Evolutionary conservation across 257 asterid genomes (phyloP).

Genomic region (Nicotiana tabacum): DNA sequence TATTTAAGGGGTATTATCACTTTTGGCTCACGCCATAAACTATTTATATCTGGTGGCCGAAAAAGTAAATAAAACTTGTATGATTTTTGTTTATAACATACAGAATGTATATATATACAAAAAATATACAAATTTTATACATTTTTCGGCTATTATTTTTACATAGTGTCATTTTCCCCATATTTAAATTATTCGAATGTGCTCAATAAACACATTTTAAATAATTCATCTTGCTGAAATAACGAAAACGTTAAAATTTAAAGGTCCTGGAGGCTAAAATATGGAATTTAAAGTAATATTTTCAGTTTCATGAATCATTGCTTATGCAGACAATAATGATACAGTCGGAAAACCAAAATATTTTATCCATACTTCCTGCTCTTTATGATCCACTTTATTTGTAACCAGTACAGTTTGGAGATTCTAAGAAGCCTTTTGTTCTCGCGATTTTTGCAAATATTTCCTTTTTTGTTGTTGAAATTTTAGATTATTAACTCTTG

Average conservation of each 20-base stretch:
- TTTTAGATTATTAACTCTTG: no score
- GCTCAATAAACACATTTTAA: not conserved
- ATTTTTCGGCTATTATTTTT: no score
- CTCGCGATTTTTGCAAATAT: not conserved
- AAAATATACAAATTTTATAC: no score
- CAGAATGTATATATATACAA: no score
- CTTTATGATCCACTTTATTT: not conserved
- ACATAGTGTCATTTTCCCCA: no score
- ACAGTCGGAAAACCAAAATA: not conserved
- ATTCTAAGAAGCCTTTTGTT: not conserved
- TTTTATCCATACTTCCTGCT: not conserved
- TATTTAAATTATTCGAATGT: not conserved
- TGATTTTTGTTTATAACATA: no score
- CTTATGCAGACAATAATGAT: constrained; percentile 3
- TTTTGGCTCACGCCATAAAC: no score
- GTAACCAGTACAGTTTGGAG: not conserved
- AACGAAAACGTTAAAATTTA: not conserved
- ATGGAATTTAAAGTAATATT: not conserved
- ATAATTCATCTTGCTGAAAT: not conserved
- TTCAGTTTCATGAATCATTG: constrained; percentile 9
- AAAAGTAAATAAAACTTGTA: no score
- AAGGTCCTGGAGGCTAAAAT: not conserved
- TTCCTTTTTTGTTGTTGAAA: no score
- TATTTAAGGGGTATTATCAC: not conserved
- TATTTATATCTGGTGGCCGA: no score